phyloP scores from a whole-genome alignment of 192 early-diverging fungal genomes.

The Lobosporangium transversale region DNA sequence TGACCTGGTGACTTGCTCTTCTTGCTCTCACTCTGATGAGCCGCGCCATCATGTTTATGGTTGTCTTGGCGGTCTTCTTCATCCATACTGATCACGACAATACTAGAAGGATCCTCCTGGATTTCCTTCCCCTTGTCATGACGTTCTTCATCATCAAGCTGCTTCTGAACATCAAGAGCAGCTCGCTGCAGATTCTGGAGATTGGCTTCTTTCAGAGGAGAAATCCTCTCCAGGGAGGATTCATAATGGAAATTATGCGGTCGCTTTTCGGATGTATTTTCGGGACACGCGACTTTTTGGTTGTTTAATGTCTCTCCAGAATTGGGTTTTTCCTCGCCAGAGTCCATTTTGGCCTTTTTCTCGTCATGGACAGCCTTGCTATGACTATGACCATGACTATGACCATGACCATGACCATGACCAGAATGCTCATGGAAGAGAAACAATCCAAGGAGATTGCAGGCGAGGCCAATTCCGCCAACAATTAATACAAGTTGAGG shows the following conservation, averaged over 20 bases:
- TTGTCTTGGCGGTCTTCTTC: constrained; percentile 13
- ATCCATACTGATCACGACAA: constrained; percentile 14
- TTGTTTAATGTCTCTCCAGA: background rate
- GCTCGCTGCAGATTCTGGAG: constrained; percentile 33
- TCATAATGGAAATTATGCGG: constrained; percentile 12
- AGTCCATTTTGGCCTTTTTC: background rate
- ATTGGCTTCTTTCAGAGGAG: constrained; percentile 23
- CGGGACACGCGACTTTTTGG: background rate
- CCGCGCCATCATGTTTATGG: constrained; percentile 40
- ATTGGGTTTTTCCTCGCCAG: background rate
- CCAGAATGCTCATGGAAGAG: constrained; percentile 77
- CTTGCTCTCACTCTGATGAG: constrained; percentile 40
- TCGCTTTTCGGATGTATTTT: background rate
- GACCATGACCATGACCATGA: constrained; percentile 44
- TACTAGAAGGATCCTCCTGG: background rate
- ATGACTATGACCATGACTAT: constrained; percentile 69
- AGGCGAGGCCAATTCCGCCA: constrained; percentile 77
- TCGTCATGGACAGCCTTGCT: background rate
- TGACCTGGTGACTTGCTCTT: constrained; percentile 50
- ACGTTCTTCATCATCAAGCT: constrained; percentile 25
- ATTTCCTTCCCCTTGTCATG: background rate
- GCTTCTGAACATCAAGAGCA: constrained; percentile 32
- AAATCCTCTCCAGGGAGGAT: constrained; percentile 33
- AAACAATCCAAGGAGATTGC: constrained; percentile 84
- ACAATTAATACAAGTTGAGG: constrained; percentile 82